Conservation (phyloP, 768 basidiomycete species). For the Chlorophyllum brunneum region DNA sequence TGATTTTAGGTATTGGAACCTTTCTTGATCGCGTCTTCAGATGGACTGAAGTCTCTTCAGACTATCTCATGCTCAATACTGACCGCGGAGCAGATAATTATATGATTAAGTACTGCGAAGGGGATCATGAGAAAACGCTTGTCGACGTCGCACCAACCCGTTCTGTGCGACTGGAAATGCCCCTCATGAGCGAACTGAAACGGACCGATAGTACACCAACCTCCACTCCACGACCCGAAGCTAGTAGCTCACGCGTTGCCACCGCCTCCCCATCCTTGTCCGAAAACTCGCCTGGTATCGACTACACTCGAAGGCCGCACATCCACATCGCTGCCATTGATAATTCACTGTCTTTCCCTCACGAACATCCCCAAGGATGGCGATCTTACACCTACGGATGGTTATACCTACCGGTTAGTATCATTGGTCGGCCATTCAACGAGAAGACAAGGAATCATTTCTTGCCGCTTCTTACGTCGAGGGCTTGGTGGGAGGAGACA, state of each 20-base stretch:
- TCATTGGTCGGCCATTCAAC: slow-evolving; percentile 85
- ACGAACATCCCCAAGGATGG: slow-evolving; percentile 81
- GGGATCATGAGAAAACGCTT: slow-evolving; percentile 70
- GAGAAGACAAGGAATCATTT: slow-evolving; percentile 80
- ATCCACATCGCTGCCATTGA: slow-evolving; percentile 93
- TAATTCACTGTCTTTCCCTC: slow-evolving; percentile 89
- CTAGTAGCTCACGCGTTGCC: slow-evolving; percentile 24
- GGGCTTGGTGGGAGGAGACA: slow-evolving; percentile 89
- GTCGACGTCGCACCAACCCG: slow-evolving; percentile 79
- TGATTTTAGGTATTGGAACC: slow-evolving; percentile 61
- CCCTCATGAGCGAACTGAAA: slow-evolving; percentile 68
- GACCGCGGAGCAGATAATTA: slow-evolving; percentile 87
- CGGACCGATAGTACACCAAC: slow-evolving; percentile 33
- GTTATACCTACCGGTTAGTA: slow-evolving; percentile 80
- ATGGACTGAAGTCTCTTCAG: slow-evolving; percentile 30
- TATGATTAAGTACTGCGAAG: slow-evolving; percentile 90
- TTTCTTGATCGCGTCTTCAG: neutral
- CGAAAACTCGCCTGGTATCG: slow-evolving; percentile 31
- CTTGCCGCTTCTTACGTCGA: slow-evolving; percentile 76
- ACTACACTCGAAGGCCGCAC: slow-evolving; percentile 67
- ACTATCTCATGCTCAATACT: slow-evolving; percentile 91
- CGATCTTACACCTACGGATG: slow-evolving; percentile 85
- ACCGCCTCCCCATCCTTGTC: slow-evolving; percentile 28
- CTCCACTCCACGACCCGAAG: slow-evolving; percentile 33
- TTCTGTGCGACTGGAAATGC: slow-evolving; percentile 63